Percentiles rank a stretch among this genome's conserved stretches.
phyloP scores from a whole-genome alignment of 2,329 filamentous ascomycete species.

The Truncatella angustata region DNA sequence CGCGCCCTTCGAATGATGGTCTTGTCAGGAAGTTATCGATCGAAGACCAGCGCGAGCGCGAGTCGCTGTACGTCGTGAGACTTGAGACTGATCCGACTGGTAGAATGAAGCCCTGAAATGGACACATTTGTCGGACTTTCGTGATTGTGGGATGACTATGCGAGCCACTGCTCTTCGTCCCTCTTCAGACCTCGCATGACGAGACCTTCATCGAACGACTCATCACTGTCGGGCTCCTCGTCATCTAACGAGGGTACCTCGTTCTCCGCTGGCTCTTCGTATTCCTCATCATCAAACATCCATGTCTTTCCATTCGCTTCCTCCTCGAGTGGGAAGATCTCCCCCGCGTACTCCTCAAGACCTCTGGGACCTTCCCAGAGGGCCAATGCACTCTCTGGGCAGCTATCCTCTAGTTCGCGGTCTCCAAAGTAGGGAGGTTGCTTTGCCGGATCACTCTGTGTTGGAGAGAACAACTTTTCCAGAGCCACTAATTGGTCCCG shows the following conservation, averaged over 20 bases:
- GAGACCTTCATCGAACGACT: constrained; percentile 56
- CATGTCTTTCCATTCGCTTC: constrained; percentile 89
- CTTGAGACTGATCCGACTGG: too few species aligned
- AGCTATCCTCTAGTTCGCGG: constrained; percentile 54
- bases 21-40: too few species aligned
- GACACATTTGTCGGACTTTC: too few species aligned
- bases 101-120: too few species aligned
- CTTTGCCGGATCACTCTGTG: constrained; percentile 49
- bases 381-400: constrained; percentile 72
- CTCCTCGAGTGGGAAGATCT: constrained; percentile 93
- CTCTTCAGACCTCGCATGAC: constrained; percentile 57
- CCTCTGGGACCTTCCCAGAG: constrained; percentile 91
- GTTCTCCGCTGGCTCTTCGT: constrained; percentile 25
- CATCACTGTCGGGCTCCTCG: constrained; percentile 47
- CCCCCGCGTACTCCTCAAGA: constrained; percentile 89
- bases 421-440: constrained; percentile 66
- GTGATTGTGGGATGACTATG: too few species aligned
- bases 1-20: too few species aligned
- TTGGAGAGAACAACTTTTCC: constrained; percentile 56
- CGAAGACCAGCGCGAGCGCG: too few species aligned
- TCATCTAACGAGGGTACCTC: constrained; percentile 36
- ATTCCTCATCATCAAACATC: constrained; percentile 68
- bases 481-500: constrained; percentile 77
- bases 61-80: too few species aligned
- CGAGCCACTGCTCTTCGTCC: constrained; percentile 60